Base-by-base conservation (phyloP, 345 rosid species). In the Litchi chinensis region DNA sequence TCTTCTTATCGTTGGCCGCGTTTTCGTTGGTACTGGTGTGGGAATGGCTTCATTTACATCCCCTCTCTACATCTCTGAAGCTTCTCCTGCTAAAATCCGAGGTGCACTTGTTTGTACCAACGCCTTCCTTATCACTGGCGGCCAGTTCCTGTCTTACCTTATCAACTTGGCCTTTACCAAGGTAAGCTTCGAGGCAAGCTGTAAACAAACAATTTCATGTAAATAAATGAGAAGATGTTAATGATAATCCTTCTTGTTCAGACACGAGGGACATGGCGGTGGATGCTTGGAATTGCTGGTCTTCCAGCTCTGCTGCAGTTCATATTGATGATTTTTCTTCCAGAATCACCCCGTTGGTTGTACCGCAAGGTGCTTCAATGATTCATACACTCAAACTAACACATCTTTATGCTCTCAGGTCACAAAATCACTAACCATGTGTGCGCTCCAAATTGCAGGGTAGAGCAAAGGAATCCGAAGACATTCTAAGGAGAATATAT, bases 21-120 rank as follows among this genome's bases (percentile, higher is more conserved):
- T 93, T 19, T 90, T 95, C n/a, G 98, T 93, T 0, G 97, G 98
- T 0, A 78, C 92, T 7, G 98, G 98, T 8, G 97, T 93, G 0
- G 97, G 98, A 19, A 95, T 95, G 98, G 98, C 97, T 9, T 95
- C 98, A 0, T 90, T 95, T 94, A 93, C 98, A 3, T 44, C 98
- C 10, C 98, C 98, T 26, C 88, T 95, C 9, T 95, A 95, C 83
- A 95, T 95, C 43, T 93, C 98, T 1, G 98, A 95, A 82, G 94
- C 94, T 22, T 95, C 98, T 21, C 98, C 98, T 0, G 91, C 97
- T 0, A 91, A 80, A 84, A 95, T 95, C 68, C 85, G 98, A 15
- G 98, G 98, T 57, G 98, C 95, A 44, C 97, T 95, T 70, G 97
- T 93, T 40, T 91, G 97, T 77, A 88, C 95, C 74, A 95, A 93